Evolutionary conservation across 2,329 filamentous ascomycete genomes (phyloP).

Genomic region (Emericellopsis cladophorae): DNA sequence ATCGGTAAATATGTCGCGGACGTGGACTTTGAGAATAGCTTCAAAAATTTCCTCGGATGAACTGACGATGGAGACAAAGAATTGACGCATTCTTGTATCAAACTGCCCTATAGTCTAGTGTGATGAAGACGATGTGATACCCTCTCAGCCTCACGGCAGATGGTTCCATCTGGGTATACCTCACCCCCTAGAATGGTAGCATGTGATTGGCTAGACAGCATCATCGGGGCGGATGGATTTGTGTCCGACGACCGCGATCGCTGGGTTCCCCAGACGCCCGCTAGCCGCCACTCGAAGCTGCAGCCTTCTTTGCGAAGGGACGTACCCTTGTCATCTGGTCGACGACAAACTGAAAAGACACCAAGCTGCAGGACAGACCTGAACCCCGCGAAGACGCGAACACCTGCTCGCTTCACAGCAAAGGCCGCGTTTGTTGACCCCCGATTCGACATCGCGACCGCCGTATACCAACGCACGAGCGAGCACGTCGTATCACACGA

Average conservation of each 20-base stretch:
- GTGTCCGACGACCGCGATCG: constrained; percentile 15
- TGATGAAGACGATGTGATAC: too few relatives aligned
- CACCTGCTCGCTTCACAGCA: too few relatives aligned
- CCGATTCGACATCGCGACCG: background rate
- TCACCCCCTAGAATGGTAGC: background rate
- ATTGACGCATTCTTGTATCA: too few relatives aligned
- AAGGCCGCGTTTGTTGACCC: background rate
- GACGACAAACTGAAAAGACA: too few relatives aligned
- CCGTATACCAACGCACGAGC: constrained; percentile 4
- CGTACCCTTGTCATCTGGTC: too few relatives aligned
- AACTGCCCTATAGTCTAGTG: background rate
- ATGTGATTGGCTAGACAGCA: constrained; percentile 13
- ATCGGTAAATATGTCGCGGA: constrained; percentile 44
- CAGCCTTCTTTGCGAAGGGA: constrained; percentile 10
- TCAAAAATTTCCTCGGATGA: constrained; percentile 13
- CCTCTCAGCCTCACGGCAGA: background rate
- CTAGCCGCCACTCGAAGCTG: constrained; percentile 9
- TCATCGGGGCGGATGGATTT: constrained; percentile 25
- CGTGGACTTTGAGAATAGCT: constrained; percentile 38
- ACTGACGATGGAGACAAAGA: background rate
- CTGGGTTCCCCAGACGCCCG: constrained; percentile 1
- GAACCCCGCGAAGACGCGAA: too few relatives aligned
- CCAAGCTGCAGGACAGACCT: too few relatives aligned
- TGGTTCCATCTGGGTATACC: too few relatives aligned
- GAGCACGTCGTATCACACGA: background rate